phyloP scores from a whole-genome alignment of 179 eudicot genomes.

The Gypsophila paniculata region DNA sequence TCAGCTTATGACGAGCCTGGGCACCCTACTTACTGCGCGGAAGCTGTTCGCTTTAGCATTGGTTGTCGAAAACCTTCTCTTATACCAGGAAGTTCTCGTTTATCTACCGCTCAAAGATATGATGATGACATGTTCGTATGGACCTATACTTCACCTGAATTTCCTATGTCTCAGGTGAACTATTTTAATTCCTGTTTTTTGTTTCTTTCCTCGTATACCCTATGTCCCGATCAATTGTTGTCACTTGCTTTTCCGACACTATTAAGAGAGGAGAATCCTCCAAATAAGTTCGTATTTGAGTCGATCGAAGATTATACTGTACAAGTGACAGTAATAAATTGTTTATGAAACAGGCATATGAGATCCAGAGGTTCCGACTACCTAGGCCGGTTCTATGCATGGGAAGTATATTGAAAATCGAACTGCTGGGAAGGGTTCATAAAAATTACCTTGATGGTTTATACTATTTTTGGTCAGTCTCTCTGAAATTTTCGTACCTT shows the following conservation, averaged over 20 bases:
- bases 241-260: too few relatives aligned
- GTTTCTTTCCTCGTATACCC: too few relatives aligned
- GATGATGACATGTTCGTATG: conserved; percentile 14
- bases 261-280: too few relatives aligned
- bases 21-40: not conserved
- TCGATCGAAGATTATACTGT: too few relatives aligned
- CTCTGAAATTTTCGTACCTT: not conserved
- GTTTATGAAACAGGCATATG: conserved; percentile 13
- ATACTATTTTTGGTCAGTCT: conserved; percentile 9
- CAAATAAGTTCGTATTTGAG: not conserved
- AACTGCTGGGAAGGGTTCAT: conserved; percentile 15
- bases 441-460: not conserved
- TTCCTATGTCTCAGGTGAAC: conserved; percentile 6
- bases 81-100: not conserved
- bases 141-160: conserved; percentile 17
- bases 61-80: too few relatives aligned
- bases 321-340: not conserved
- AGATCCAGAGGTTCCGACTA: conserved; percentile 1
- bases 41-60: too few relatives aligned
- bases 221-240: too few relatives aligned
- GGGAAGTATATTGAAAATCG: conserved; percentile 17
- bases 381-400: conserved; percentile 14
- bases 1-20: conserved; percentile 4
- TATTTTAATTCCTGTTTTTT: not conserved
- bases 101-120: not conserved